Base-by-base conservation (phyloP, 2,329 filamentous ascomycete species). In the Beauveria caledonica region DNA sequence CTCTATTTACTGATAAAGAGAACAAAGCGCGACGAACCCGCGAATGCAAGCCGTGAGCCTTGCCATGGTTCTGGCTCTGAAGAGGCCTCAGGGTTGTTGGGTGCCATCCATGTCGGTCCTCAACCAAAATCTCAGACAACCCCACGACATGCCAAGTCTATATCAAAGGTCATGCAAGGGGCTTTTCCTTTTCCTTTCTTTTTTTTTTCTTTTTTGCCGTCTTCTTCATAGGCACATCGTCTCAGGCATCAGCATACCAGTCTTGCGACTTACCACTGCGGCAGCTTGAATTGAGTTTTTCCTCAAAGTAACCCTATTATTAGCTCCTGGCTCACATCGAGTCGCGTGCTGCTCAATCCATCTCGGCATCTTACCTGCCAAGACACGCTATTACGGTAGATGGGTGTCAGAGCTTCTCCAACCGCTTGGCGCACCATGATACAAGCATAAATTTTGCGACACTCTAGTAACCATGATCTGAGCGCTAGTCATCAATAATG, bases 121-220 rank as follows among this genome's bases (percentile, higher is more conserved):
- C 56, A 58, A 58, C 56, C 56, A 58, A 53, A 58, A 55, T 55
- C 46, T 33, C 33, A 58, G 56, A 50, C 36, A 40, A 23, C 10
- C 8, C 52, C 29, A 33, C 11, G 29, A 11, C 29, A 11, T 33
- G 29, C 29, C 29, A 3, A 33, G 29, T 33, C 29, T 33, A 33
- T 33, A 33, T 33, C 29, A 33, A 33, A 33, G 29, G 29, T 5
- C 29, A 33, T 13, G 29, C 29, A 33, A 13, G 29, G 27, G 27
- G 10, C 27, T 29, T 23, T 23, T 23, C 29, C 13, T 11, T 29
- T 29, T 11, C 1, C 3, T 29, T 29, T 29, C 3, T 11, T 33
- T 33, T 13, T 1, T 33, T 4, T 33, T 13, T 33, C 5, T 33
- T 11, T 5, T 11, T 33, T 5, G 10, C 10, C 29, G 3, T 33